Base-by-base conservation (phyloP, 495 filamentous ascomycete genomes). In the Xylaria bambusicola region DNA sequence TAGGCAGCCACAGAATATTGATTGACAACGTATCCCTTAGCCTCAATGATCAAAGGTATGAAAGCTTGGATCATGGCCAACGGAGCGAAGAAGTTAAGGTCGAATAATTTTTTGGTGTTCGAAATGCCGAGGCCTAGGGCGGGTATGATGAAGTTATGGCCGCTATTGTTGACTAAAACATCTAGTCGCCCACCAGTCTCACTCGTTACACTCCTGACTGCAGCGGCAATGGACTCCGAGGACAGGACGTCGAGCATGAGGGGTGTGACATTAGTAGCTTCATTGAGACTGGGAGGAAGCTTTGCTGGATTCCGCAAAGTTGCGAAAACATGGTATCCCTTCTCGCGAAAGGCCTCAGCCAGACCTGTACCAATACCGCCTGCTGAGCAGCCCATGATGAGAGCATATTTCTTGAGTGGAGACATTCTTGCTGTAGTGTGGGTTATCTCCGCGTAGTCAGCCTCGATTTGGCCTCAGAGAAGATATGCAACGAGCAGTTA, bases 91-190 rank as follows among this genome's bases (percentile, higher is more conserved):
- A 87, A 71, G 56, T 87, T 85, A 26, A 75, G 61, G 15, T 85
- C 77, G 57, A 79, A 84, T 2, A 84, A 62, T 2, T 66, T 60
- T 55, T 75, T 74, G 0, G 71, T 76, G 3, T 62, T 68, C 5
- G 71, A 70, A 2, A 83, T 46, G 40, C 77, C 70, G 3, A 75
- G 62, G 62, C 86, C 83, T 1, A 77, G 38, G 17, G 80, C 51
- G 18, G 72, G 77, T 64, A 75, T 74, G 53, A 54, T 61, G 27
- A 70, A 75, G 50, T 62, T 64, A 18, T 41, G 45, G 17, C 76
- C 82, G 54, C 80, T 78, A 61, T 84, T 84, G 64, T 85, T 84
- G 36, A 85, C 67, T 3, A 86, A 72, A 13, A 79, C 65, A 47
- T 81, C 75, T 4, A 86, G 71, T n/a, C n/a, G n/a, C 12, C 62